A percentile compares a stretch with the other conserved stretches of the same genome.
phyloP scores from a whole-genome alignment of 1,284 basidiomycete species.

The Leccinum subrobustum region DNA sequence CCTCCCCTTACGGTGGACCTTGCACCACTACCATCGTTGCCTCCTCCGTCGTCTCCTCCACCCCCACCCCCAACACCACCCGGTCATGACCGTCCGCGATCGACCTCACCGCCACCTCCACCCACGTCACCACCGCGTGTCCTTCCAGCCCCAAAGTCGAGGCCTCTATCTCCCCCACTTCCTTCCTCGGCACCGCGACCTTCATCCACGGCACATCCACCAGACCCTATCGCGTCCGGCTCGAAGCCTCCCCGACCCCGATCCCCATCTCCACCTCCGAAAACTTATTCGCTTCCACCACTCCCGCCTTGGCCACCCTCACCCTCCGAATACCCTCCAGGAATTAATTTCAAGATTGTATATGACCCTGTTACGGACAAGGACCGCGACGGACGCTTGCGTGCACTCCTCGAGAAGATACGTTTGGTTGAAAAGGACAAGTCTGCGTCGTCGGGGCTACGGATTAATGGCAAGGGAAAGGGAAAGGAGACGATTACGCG shows the following conservation, averaged over 20 bases:
- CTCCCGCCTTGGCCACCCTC: constrained; percentile 47
- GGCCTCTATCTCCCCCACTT: constrained; percentile 20
- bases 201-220: constrained; percentile 17
- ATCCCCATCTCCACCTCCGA: constrained; percentile 19
- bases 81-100: constrained; percentile 22
- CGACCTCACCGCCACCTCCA: constrained; percentile 27
- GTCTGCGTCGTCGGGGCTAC: constrained; percentile 32
- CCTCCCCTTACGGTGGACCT: background rate
- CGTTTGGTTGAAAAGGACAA: constrained; percentile 39
- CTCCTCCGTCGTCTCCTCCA: constrained; percentile 16
- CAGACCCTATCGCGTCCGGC: constrained; percentile 32
- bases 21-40: constrained; percentile 23
- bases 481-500: constrained; percentile 58
- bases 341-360: constrained; percentile 55
- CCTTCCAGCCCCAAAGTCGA: constrained; percentile 11
- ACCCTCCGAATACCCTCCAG: constrained; percentile 44
- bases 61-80: constrained; percentile 17
- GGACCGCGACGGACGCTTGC: constrained; percentile 46
- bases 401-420: constrained; percentile 52
- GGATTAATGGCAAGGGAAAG: constrained; percentile 61
- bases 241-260: constrained; percentile 20
- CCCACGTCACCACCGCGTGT: constrained; percentile 21
- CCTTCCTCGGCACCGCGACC: constrained; percentile 28
- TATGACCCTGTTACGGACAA: constrained; percentile 60
- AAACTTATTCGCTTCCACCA: constrained; percentile 38